A percentile compares a stretch with the other conserved stretches of the same genome.
These are phyloP conservation scores for Pulicaria dysenterica DNA, from an alignment of 129 eudicot genomes.

Conservation along the genomic window DNA sequence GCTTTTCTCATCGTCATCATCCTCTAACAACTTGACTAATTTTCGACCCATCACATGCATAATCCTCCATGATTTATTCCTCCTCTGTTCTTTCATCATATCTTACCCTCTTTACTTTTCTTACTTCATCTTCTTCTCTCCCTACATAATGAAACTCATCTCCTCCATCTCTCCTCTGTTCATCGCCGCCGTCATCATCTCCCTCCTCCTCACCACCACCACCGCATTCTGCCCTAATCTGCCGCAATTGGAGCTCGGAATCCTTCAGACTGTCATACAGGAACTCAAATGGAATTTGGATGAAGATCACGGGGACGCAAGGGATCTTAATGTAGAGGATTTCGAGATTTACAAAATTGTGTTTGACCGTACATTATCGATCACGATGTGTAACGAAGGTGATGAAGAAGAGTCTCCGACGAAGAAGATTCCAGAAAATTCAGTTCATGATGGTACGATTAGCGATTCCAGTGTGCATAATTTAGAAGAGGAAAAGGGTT, in stretches of 20 bases:
- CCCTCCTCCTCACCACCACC: slow-evolving; percentile 41
- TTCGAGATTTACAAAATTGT: slow-evolving; percentile 57
- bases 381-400: slow-evolving; percentile 10
- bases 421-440: slow-evolving; percentile 9
- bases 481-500: slow-evolving; percentile 27
- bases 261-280: slow-evolving; percentile 29
- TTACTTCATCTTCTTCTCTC: slow-evolving; percentile 69
- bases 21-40: slow-evolving; percentile 15
- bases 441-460: neutral
- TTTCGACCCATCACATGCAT: slow-evolving; percentile 11
- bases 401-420: neutral
- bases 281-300: slow-evolving; percentile 23
- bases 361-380: slow-evolving; percentile 35
- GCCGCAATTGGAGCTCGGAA: slow-evolving; percentile 20
- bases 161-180: slow-evolving; percentile 67
- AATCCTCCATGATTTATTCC: slow-evolving; percentile 47
- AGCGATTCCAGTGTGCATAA: neutral
- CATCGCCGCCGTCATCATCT: slow-evolving; percentile 49
- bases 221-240: slow-evolving; percentile 23
- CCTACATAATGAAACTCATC: slow-evolving; percentile 56
- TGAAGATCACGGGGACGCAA: slow-evolving; percentile 4
- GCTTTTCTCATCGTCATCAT: slow-evolving; percentile 21
- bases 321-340: slow-evolving; percentile 37
- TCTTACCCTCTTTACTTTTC: slow-evolving; percentile 69
- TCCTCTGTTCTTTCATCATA: slow-evolving; percentile 38